phyloP scores from a whole-genome alignment of 139 green algal genomes.

The Haematococcus sp. region DNA sequence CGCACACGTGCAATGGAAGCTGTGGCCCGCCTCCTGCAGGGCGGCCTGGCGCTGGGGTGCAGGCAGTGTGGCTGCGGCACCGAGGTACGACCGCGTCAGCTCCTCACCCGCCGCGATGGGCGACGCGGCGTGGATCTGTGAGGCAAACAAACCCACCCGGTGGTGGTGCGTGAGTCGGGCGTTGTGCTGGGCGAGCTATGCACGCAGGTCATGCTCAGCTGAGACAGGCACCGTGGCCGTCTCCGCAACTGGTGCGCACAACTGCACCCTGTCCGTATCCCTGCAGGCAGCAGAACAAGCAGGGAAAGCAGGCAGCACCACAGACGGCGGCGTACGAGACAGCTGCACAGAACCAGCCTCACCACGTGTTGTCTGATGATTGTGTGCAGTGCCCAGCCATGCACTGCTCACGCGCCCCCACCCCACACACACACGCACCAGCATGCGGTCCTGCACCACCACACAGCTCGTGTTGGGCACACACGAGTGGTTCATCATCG shows the following conservation, averaged over 20 bases:
- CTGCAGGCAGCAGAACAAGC: too few relatives aligned
- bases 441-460: slow-evolving; percentile 39
- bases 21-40: slow-evolving; percentile 14
- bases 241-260: too few relatives aligned
- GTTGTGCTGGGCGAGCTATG: too few relatives aligned
- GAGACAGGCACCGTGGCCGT: too few relatives aligned
- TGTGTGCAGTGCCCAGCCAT: too few relatives aligned
- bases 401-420: not conserved
- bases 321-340: not conserved
- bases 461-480: slow-evolving; percentile 42
- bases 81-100: slow-evolving; percentile 43
- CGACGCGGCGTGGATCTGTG: slow-evolving; percentile 29
- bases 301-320: not conserved
- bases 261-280: too few relatives aligned
- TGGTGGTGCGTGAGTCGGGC: too few relatives aligned
- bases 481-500: slow-evolving; percentile 44
- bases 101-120: slow-evolving; percentile 14
- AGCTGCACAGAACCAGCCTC: not conserved
- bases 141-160: too few relatives aligned
- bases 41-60: slow-evolving; percentile 27
- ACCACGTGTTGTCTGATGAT: not conserved
- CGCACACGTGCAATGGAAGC: not conserved
- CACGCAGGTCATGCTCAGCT: too few relatives aligned
- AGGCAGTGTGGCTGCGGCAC: slow-evolving; percentile 21
- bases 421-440: slow-evolving; percentile 26